Percentiles rank a stretch among this genome's conserved stretches.
phyloP scores from a whole-genome alignment of 441 rosid genomes.

The Jatropha podagrica region DNA sequence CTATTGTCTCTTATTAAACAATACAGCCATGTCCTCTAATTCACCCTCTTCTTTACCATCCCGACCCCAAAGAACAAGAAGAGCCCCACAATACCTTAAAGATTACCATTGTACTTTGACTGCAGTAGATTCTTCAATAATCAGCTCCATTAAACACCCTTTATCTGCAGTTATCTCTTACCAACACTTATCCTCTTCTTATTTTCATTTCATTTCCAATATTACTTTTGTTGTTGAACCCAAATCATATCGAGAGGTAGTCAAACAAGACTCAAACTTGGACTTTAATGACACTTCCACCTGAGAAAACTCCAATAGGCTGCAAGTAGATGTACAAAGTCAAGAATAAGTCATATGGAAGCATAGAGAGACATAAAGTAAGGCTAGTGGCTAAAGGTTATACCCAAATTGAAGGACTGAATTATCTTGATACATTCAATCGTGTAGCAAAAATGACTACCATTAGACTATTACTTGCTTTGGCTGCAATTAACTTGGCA shows the following conservation, averaged over 20 bases:
- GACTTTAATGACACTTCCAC: not conserved
- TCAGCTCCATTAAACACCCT: too few species aligned
- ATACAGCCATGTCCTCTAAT: too few species aligned
- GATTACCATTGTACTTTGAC: too few species aligned
- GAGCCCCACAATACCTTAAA: too few species aligned
- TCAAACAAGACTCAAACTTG: not conserved
- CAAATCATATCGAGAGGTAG: not conserved
- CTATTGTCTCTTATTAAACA: too few species aligned
- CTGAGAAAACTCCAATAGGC: not conserved
- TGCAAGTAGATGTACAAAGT: not conserved
- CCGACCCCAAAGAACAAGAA: too few species aligned
- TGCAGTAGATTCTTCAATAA: too few species aligned
- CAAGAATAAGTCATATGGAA: not conserved
- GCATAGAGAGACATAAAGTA: not conserved
- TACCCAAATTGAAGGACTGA: not conserved
- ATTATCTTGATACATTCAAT: not conserved
- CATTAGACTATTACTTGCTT: not conserved
- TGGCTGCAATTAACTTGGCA: not conserved
- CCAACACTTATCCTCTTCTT: too few species aligned
- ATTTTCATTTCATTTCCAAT: too few species aligned
- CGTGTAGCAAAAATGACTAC: not conserved
- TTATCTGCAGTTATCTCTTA: too few species aligned
- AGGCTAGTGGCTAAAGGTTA: not conserved
- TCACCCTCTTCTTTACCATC: too few species aligned
- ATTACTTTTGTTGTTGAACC: too few species aligned